phyloP scores from a whole-genome alignment of 768 basidiomycete species.

The Naganishia friedmannii region DNA sequence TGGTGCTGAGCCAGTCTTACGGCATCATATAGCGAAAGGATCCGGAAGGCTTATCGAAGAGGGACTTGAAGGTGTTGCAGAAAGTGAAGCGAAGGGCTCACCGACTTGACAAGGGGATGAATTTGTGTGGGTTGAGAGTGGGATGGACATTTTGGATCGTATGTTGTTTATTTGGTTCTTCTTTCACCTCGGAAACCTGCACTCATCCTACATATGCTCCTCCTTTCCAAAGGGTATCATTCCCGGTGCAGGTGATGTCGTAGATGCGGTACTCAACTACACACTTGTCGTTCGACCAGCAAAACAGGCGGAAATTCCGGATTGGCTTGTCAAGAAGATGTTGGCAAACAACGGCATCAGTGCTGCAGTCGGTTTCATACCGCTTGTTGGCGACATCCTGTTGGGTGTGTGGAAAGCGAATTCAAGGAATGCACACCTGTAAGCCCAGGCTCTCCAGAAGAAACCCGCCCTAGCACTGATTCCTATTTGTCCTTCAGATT shows the following conservation, averaged over 20 bases:
- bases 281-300: conserved; percentile 72
- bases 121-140: conserved; percentile 72
- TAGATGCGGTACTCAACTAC: conserved; percentile 58
- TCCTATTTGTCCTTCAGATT: conserved; percentile 51
- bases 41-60: conserved; percentile 71
- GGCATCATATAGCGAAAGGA: conserved; percentile 58
- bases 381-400: conserved; percentile 70
- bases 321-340: conserved; percentile 72
- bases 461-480: background rate
- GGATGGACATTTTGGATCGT: conserved; percentile 79
- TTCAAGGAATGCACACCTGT: conserved; percentile 75
- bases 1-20: background rate
- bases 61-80: conserved; percentile 71
- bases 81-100: conserved; percentile 73
- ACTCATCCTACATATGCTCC: background rate
- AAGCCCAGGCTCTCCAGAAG: conserved; percentile 23
- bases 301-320: conserved; percentile 66
- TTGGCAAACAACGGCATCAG: conserved; percentile 68
- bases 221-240: conserved; percentile 38
- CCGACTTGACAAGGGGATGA: conserved; percentile 83
- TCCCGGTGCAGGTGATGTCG: conserved; percentile 46
- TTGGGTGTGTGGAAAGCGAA: conserved; percentile 82
- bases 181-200: background rate
- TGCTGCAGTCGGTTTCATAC: conserved; percentile 65
- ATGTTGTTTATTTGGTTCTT: conserved; percentile 29